Conservation (phyloP, 1,139 yeast genomes). For the Geotrichum armillariae region DNA sequence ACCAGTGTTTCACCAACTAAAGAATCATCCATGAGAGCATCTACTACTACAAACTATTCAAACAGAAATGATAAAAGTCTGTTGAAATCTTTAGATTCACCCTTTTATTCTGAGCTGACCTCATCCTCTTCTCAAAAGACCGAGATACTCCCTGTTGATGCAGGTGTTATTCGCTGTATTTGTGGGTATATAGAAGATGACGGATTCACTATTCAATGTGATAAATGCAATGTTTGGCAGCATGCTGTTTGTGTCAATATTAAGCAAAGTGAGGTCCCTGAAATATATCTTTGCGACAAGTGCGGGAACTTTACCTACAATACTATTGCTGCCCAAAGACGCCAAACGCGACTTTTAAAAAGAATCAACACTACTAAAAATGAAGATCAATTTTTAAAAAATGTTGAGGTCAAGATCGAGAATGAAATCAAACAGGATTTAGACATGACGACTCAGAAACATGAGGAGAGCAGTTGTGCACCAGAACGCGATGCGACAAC, state of each 20-base stretch:
- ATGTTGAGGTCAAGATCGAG: too few species aligned
- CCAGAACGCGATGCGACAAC: too few species aligned
- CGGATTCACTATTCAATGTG: conserved; percentile 94
- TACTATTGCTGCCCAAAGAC: conserved; percentile 47
- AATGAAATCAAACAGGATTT: too few species aligned
- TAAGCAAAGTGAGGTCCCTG: conserved; percentile 73
- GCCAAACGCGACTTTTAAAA: conserved; percentile 33
- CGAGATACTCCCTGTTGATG: conserved; percentile 45
- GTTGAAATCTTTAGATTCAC: conserved; percentile 9
- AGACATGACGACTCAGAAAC: too few species aligned
- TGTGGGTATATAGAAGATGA: conserved; percentile 91
- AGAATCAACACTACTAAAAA: conserved; percentile 24
- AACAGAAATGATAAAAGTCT: conserved; percentile 13
- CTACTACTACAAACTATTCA: too few species aligned
- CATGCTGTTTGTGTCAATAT: conserved; percentile 89
- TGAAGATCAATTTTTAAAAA: not conserved
- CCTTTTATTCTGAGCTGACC: conserved; percentile 11
- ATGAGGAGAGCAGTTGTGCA: too few species aligned
- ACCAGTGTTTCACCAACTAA: too few species aligned
- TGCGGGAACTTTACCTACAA: conserved; percentile 68
- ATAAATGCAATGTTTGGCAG: conserved; percentile 90
- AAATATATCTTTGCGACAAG: conserved; percentile 74
- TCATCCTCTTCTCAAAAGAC: conserved; percentile 64
- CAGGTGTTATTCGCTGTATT: conserved; percentile 85
- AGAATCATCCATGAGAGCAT: too few species aligned